Evolutionary conservation across 495 filamentous ascomycete species (phyloP).

Genomic region (Bacidia gigantensis): DNA sequence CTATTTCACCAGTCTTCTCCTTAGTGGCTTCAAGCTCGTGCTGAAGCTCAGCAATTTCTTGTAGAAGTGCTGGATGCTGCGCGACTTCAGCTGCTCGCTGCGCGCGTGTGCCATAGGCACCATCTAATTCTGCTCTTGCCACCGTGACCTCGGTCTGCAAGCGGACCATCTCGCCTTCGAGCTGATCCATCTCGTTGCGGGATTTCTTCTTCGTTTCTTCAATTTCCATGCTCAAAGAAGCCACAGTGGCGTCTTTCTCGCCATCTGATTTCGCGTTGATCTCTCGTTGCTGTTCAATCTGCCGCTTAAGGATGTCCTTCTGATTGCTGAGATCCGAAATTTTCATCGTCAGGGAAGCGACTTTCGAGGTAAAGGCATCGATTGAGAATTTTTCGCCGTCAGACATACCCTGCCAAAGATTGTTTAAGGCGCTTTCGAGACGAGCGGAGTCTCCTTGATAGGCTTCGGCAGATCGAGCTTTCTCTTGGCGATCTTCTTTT

Average conservation of each 20-base stretch:
- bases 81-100: constrained; percentile 67
- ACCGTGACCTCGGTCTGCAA: constrained; percentile 85
- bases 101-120: constrained; percentile 65
- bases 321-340: constrained; percentile 57
- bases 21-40: constrained; percentile 44
- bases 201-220: constrained; percentile 13
- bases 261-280: constrained; percentile 57
- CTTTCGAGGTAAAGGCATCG: constrained; percentile 53
- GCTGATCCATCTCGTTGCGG: constrained; percentile 49
- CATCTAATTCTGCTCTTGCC: constrained; percentile 86
- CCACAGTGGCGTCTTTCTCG: constrained; percentile 40
- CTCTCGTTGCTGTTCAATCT: constrained; percentile 86
- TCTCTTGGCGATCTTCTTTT: constrained; percentile 13
- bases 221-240: constrained; percentile 34
- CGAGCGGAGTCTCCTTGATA: constrained; percentile 34
- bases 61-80: constrained; percentile 47
- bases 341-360: constrained; percentile 55
- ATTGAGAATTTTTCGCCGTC: constrained; percentile 59
- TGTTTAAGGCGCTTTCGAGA: constrained; percentile 45
- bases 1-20: constrained; percentile 24
- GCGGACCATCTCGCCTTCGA: constrained; percentile 72
- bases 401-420: constrained; percentile 61
- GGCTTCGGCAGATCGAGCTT: constrained; percentile 3
- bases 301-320: constrained; percentile 67
- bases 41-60: constrained; percentile 52